Evolutionary conservation across 768 basidiomycete species (phyloP).

Genomic region (Boletus coccyginus): DNA sequence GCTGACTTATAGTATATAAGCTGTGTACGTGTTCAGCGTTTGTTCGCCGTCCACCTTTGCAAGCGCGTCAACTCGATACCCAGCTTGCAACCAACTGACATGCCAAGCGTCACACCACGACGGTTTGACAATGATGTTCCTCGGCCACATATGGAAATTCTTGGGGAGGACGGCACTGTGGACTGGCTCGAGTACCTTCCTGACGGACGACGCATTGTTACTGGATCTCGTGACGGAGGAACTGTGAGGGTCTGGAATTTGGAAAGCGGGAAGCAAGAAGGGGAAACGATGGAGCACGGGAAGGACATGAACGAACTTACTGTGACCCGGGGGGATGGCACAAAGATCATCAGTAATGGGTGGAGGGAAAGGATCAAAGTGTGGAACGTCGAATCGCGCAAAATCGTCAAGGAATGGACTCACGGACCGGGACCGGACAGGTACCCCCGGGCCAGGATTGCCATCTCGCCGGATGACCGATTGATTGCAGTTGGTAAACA

Average conservation of each 20-base stretch:
- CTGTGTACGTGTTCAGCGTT: background rate
- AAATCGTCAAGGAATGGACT: background rate
- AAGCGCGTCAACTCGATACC: background rate
- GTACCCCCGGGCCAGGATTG: rapidly evolving
- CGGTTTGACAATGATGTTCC: background rate
- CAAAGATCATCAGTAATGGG: background rate
- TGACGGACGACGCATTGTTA: background rate
- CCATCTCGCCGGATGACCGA: background rate
- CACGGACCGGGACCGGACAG: no score
- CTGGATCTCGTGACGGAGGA: background rate
- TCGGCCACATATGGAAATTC: background rate
- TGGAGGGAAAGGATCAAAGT: background rate
- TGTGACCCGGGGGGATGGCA: constrained; percentile 2
- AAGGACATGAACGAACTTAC: no score
- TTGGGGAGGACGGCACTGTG: background rate
- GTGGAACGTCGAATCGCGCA: constrained; percentile 1
- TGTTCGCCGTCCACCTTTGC: background rate
- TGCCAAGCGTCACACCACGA: background rate
- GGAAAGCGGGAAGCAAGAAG: background rate
- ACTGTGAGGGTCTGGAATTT: background rate
- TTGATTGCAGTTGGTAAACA: background rate
- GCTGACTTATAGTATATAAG: background rate
- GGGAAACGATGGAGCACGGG: background rate
- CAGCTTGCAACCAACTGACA: background rate
- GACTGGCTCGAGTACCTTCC: constrained; percentile 5